Evolutionary conservation across 73 alveolate genomes (phyloP).

Genomic region (Paramecium tetraurelia): DNA sequence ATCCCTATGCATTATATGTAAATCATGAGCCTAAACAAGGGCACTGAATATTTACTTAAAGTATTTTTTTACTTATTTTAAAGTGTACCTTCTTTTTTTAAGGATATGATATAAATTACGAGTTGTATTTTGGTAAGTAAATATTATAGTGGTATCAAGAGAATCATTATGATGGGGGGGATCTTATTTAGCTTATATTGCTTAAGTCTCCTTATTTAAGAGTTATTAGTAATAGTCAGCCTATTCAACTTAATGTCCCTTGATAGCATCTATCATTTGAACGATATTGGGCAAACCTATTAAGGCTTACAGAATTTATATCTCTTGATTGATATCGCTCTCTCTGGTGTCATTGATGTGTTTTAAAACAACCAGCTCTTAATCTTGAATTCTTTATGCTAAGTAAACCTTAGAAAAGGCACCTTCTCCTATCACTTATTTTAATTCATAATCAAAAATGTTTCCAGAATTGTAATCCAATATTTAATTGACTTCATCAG

Average conservation of each 20-base stretch:
- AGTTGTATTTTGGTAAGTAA: background rate
- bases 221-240: background rate
- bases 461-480: conserved; percentile 2
- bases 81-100: background rate
- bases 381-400: background rate
- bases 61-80: background rate
- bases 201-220: background rate
- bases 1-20: conserved; percentile 27
- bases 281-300: conserved; percentile 11
- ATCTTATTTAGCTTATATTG: background rate
- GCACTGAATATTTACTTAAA: background rate
- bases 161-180: background rate
- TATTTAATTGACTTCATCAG: background rate
- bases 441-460: conserved; percentile 4
- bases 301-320: background rate
- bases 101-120: background rate
- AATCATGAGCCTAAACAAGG: background rate
- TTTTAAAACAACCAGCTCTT: background rate
- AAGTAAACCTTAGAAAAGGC: conserved; percentile 25
- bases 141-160: background rate
- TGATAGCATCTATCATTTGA: background rate
- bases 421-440: conserved; percentile 3
- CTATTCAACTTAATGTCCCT: background rate
- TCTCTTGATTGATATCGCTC: background rate
- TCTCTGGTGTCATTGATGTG: background rate